A percentile compares a stretch with the other conserved stretches of the same genome.
These are phyloP conservation scores for Neofusicoccum cordaticola DNA, from an alignment of 2,329 filamentous ascomycete species.

Conservation along the genomic window DNA sequence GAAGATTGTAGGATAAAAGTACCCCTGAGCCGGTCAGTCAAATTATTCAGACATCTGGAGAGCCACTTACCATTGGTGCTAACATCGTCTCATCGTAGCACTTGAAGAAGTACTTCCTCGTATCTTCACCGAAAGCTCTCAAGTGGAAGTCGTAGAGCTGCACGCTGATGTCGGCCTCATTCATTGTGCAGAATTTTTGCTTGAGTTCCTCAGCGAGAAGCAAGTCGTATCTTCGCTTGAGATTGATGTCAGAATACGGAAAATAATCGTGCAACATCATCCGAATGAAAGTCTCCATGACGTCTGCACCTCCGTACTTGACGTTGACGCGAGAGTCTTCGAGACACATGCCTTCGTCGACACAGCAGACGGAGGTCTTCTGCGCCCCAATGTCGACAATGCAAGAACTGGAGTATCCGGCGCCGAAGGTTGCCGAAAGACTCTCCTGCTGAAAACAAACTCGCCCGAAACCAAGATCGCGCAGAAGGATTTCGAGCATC, in stretches of 20 bases:
- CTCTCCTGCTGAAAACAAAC: slow-evolving; percentile 96
- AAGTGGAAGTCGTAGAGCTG: slow-evolving; percentile 89
- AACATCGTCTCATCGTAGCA: slow-evolving; percentile 94
- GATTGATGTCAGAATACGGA: slow-evolving; percentile 90
- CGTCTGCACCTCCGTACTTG: slow-evolving; percentile 88
- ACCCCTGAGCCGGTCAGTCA: slow-evolving; percentile 51
- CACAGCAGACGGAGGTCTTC: slow-evolving; percentile 95
- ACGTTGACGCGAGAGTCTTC: slow-evolving; percentile 94
- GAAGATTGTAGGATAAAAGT: slow-evolving; percentile 85
- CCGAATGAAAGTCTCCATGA: slow-evolving; percentile 91
- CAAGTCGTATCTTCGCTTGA: slow-evolving; percentile 86
- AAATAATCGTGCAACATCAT: slow-evolving; percentile 98
- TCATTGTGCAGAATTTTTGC: slow-evolving; percentile 87
- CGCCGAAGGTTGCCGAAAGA: slow-evolving; percentile 89
- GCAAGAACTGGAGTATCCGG: slow-evolving; percentile 88
- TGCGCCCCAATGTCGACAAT: slow-evolving; percentile 96
- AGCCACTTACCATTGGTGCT: slow-evolving; percentile 66
- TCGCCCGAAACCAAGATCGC: slow-evolving; percentile 82
- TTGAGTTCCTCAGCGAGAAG: slow-evolving; percentile 93
- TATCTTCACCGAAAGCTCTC: slow-evolving; percentile 81
- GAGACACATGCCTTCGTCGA: slow-evolving; percentile 91
- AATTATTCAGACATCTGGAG: neutral
- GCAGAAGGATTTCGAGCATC: slow-evolving; percentile 79
- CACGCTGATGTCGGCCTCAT: slow-evolving; percentile 83
- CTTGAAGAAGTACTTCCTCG: slow-evolving; percentile 92